phyloP scores from a whole-genome alignment of 805 yeast genomes.

The Yarrowia alimentaria region DNA sequence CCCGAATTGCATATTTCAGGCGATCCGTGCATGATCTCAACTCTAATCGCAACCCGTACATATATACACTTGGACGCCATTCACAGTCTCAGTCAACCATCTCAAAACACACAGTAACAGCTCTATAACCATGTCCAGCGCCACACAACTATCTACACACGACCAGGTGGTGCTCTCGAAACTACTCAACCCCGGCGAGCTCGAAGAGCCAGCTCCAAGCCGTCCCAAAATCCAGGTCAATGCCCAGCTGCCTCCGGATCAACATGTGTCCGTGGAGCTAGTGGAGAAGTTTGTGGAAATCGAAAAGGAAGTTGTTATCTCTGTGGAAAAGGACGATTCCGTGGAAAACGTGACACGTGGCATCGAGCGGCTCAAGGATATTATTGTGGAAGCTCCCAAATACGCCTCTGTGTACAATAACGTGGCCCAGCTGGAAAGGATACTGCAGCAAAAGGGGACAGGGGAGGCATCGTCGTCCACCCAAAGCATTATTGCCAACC shows the following conservation, averaged over 20 bases:
- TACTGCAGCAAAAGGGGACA: conserved; percentile 20
- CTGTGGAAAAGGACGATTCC: conserved; percentile 27
- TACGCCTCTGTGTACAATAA: conserved; percentile 42
- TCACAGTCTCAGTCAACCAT: no score
- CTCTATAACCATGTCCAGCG: conserved; percentile 28
- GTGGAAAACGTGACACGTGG: conserved; percentile 24
- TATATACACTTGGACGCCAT: background rate
- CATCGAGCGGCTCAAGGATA: conserved; percentile 31
- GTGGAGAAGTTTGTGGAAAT: conserved; percentile 31
- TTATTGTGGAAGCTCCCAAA: conserved; percentile 34
- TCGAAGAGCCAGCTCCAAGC: conserved; percentile 21
- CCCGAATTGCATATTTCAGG: conserved; percentile 8
- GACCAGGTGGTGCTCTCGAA: conserved; percentile 29
- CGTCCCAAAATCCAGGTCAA: conserved; percentile 31
- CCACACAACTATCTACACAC: conserved; percentile 28
- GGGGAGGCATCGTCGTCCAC: background rate
- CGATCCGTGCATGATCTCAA: conserved; percentile 10
- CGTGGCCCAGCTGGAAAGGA: conserved; percentile 36
- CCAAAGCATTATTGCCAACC: conserved; percentile 32
- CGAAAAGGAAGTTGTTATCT: conserved; percentile 34
- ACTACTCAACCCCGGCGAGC: conserved; percentile 29
- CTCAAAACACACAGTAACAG: no score
- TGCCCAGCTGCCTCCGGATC: conserved; percentile 34
- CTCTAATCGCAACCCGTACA: background rate
- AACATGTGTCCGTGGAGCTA: conserved; percentile 28